A percentile compares a stretch with the other conserved stretches of the same genome.
Conservation (phyloP, 2,329 filamentous ascomycete species). For the Rhinocladiella similis region DNA sequence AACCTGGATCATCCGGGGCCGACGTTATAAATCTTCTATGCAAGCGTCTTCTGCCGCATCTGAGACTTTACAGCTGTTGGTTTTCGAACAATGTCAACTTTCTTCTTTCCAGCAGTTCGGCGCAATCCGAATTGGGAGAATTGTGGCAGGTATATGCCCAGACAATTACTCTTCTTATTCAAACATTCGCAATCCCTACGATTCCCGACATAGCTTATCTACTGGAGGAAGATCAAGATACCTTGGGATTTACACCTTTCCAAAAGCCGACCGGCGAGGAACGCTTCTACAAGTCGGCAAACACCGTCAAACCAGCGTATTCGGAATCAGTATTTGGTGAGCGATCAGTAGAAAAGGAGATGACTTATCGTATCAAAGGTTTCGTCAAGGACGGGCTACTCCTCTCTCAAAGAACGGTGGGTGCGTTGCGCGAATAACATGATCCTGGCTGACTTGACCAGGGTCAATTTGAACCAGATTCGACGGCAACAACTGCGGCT, state of each 20-base stretch:
- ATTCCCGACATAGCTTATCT: constrained; percentile 62
- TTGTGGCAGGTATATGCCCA: constrained; percentile 68
- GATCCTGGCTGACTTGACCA: constrained; percentile 12
- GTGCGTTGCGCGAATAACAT: constrained; percentile 10
- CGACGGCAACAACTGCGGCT: background rate
- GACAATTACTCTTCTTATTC: constrained; percentile 59
- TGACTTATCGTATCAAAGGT: constrained; percentile 65
- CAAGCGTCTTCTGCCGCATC: constrained; percentile 58
- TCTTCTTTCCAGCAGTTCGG: constrained; percentile 48
- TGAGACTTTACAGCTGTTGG: constrained; percentile 71
- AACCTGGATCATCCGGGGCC: background rate
- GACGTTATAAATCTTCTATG: too few species aligned
- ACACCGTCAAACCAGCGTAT: constrained; percentile 50
- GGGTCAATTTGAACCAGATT: constrained; percentile 8
- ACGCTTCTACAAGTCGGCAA: constrained; percentile 45
- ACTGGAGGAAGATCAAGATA: constrained; percentile 67
- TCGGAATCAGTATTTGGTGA: constrained; percentile 14
- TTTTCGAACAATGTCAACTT: constrained; percentile 50
- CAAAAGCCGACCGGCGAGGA: constrained; percentile 42
- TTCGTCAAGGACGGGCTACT: constrained; percentile 62
- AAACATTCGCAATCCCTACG: constrained; percentile 58
- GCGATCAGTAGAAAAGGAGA: constrained; percentile 56
- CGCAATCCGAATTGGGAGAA: constrained; percentile 59
- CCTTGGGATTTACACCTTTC: constrained; percentile 65
- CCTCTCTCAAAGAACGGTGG: constrained; percentile 52